These are phyloP conservation scores for Lentinula sp. DNA, from an alignment of 768 basidiomycete species.

Conservation along the genomic window DNA sequence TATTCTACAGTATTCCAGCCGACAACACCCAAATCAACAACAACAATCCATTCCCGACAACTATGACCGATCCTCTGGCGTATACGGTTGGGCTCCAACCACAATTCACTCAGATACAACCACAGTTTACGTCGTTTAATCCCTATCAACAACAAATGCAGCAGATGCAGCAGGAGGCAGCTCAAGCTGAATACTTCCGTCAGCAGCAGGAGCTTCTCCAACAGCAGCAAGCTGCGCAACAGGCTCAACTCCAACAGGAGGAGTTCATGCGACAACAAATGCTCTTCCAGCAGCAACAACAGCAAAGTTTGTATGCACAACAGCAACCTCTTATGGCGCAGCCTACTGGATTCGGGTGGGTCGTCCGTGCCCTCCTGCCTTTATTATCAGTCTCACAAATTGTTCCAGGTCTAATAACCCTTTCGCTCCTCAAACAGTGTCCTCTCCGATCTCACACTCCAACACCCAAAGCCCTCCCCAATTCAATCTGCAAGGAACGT, in stretches of 20 bases:
- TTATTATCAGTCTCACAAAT: not conserved
- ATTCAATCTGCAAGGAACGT: constrained; percentile 70
- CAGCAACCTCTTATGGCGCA: constrained; percentile 44
- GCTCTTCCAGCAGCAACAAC: constrained; percentile 44
- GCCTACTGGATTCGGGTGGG: constrained; percentile 74
- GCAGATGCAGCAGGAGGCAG: constrained; percentile 85
- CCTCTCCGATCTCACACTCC: constrained; percentile 29
- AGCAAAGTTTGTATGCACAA: constrained; percentile 41
- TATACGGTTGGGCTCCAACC: constrained; percentile 53
- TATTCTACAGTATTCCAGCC: constrained; percentile 22
- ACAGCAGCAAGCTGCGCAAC: constrained; percentile 28
- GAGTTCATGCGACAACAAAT: constrained; percentile 57
- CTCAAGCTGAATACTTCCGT: constrained; percentile 69
- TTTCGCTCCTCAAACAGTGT: constrained; percentile 52
- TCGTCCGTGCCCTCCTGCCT: not conserved
- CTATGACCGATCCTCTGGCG: constrained; percentile 51
- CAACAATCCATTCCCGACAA: constrained; percentile 56
- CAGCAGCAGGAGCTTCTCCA: constrained; percentile 44
- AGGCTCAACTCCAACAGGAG: constrained; percentile 26
- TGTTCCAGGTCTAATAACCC: constrained; percentile 85
- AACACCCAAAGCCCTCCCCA: constrained; percentile 31
- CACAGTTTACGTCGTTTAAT: constrained; percentile 87
- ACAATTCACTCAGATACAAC: constrained; percentile 33
- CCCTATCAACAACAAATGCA: constrained; percentile 90
- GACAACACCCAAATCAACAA: constrained; percentile 20